phyloP scores from a whole-genome alignment of 805 yeast species.

The Komagataella pseudopastoris region DNA sequence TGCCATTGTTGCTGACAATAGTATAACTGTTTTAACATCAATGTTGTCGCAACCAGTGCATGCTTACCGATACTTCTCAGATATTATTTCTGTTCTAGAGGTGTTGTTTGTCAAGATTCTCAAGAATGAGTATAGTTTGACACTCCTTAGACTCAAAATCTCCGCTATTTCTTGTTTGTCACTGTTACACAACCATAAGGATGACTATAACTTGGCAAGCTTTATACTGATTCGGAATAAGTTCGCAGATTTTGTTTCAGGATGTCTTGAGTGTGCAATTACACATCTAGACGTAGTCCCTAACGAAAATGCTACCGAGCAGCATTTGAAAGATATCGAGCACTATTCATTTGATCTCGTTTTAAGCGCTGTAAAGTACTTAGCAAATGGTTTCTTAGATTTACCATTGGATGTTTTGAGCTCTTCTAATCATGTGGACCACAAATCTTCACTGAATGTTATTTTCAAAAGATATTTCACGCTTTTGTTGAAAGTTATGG shows the following conservation, averaged over 20 bases:
- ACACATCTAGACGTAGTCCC: constrained; percentile 8
- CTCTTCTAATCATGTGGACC: constrained; percentile 32
- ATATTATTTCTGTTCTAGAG: background rate
- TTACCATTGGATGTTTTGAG: constrained; percentile 47
- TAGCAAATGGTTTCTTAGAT: constrained; percentile 40
- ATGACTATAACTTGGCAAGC: background rate
- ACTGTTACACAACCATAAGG: background rate
- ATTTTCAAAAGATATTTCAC: constrained; percentile 62
- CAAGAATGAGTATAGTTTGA: background rate
- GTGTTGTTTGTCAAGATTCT: background rate
- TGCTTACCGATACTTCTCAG: background rate
- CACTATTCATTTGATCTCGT: constrained; percentile 46
- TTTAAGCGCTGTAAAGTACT: constrained; percentile 45
- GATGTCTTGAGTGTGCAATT: background rate
- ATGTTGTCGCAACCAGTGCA: background rate
- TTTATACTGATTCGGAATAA: background rate
- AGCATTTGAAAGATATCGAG: constrained; percentile 24
- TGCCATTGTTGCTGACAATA: background rate
- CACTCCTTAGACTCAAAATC: background rate
- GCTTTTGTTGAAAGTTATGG: constrained; percentile 38
- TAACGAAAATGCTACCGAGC: constrained; percentile 1
- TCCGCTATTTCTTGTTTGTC: background rate
- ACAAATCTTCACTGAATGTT: constrained; percentile 19
- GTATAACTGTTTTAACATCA: background rate
- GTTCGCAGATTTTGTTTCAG: background rate